These are phyloP conservation scores for Suillus paluster DNA, from an alignment of 768 basidiomycete species.

Conservation along the genomic window DNA sequence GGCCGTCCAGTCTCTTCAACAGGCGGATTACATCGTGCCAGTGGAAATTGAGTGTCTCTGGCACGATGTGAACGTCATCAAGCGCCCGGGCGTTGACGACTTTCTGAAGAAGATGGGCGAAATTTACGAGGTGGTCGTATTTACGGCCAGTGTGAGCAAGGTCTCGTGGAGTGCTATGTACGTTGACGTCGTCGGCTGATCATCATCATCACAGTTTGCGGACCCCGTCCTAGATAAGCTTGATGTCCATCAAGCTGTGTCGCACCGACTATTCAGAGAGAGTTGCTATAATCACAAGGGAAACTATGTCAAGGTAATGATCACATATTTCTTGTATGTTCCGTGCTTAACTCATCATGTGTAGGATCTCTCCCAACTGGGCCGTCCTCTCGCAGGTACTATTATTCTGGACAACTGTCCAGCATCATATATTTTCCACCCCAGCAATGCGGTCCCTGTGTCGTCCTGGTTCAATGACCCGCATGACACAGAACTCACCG, in stretches of 20 bases:
- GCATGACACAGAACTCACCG: constrained; percentile 74
- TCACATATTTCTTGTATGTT: constrained; percentile 8
- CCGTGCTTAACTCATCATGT: not conserved
- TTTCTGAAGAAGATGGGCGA: constrained; percentile 96
- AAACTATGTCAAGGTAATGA: constrained; percentile 90
- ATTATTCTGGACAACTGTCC: constrained; percentile 84
- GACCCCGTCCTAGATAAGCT: constrained; percentile 95
- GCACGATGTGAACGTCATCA: constrained; percentile 96
- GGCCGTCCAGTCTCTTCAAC: constrained; percentile 65
- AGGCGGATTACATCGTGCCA: constrained; percentile 93
- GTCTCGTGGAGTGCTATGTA: constrained; percentile 44
- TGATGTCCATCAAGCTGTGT: constrained; percentile 83
- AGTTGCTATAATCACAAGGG: constrained; percentile 96
- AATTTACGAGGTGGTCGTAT: constrained; percentile 92
- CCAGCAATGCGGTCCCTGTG: constrained; percentile 79
- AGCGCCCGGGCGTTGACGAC: constrained; percentile 95
- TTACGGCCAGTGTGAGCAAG: constrained; percentile 93
- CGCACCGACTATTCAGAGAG: constrained; percentile 90
- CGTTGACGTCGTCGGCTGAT: constrained; percentile 2
- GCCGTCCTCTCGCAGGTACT: constrained; percentile 64
- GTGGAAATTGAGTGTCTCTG: constrained; percentile 95
- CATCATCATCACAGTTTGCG: constrained; percentile 68
- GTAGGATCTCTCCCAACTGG: constrained; percentile 78
- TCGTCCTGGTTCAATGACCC: constrained; percentile 83
- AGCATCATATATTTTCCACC: constrained; percentile 80